A percentile compares a stretch with the other conserved stretches of the same genome.
Evolutionary conservation across 164 flowering plant species (phyloP).

Genomic region (Vitis riparia): DNA sequence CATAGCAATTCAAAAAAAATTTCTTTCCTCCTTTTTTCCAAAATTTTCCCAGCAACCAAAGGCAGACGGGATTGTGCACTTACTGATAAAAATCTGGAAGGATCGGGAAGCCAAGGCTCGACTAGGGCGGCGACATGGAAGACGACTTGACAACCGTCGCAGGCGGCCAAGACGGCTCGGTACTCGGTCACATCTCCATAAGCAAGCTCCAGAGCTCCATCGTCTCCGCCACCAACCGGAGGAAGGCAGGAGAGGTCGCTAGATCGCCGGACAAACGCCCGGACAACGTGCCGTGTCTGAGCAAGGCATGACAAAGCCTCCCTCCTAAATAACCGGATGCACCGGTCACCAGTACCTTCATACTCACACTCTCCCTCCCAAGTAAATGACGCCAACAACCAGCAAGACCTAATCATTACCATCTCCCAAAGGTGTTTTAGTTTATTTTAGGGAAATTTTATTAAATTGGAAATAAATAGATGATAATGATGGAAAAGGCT

Average conservation of each 20-base stretch:
- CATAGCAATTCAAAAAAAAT: no score
- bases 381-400: no score
- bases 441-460: no score
- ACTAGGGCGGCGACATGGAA: slow-evolving; percentile 90
- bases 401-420: no score
- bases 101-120: slow-evolving; percentile 94
- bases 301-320: slow-evolving; percentile 60
- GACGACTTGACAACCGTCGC: slow-evolving; percentile 65
- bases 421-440: no score
- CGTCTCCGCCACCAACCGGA: slow-evolving; percentile 17
- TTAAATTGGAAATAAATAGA: no score
- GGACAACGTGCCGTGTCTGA: slow-evolving; percentile 62
- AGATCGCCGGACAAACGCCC: slow-evolving; percentile 77
- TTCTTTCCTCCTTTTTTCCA: no score
- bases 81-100: slow-evolving; percentile 69
- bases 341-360: slow-evolving; percentile 76
- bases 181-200: slow-evolving; percentile 85
- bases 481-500: no score
- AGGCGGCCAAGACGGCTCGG: slow-evolving; percentile 65
- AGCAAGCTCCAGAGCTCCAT: slow-evolving; percentile 48
- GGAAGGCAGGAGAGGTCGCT: slow-evolving; percentile 72
- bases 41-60: no score
- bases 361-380: slow-evolving; percentile 5
- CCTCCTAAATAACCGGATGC: slow-evolving; percentile 91
- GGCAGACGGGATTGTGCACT: slow-evolving; percentile 10